A percentile compares a stretch with the other conserved stretches of the same genome.
These are phyloP conservation scores for Vitis hybrid DNA, from an alignment of 177 flowering plant genomes.

Conservation along the genomic window DNA sequence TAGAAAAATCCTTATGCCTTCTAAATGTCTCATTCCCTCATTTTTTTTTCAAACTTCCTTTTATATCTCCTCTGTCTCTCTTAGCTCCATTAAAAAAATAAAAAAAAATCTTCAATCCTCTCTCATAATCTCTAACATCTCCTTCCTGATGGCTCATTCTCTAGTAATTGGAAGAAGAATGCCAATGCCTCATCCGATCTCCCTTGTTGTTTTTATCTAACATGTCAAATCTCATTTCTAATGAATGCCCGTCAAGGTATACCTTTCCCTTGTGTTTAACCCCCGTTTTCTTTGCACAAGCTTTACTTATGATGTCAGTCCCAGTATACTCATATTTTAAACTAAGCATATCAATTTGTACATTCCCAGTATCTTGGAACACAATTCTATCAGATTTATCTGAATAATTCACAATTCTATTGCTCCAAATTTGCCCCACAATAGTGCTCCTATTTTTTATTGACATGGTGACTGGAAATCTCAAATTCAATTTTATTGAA, in stretches of 20 bases:
- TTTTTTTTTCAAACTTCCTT: too few species aligned
- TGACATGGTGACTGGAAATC: constrained; percentile 44
- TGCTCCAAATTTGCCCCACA: constrained; percentile 69
- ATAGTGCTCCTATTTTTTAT: constrained; percentile 36
- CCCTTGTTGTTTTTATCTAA: constrained; percentile 30
- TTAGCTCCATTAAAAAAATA: too few species aligned
- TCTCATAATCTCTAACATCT: too few species aligned
- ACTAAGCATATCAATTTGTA: constrained; percentile 15
- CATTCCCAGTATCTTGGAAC: constrained; percentile 19
- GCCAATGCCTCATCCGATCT: too few species aligned
- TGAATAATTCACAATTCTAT: constrained; percentile 26
- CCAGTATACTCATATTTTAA: constrained; percentile 54
- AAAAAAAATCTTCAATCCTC: too few species aligned
- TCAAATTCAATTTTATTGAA: constrained; percentile 52
- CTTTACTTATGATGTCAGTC: constrained; percentile 30
- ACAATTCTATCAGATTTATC: constrained; percentile 48
- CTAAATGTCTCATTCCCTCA: too few species aligned
- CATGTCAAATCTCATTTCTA: constrained; percentile 58
- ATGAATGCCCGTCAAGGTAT: constrained; percentile 49
- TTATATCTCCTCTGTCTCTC: too few species aligned
- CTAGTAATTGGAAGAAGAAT: too few species aligned
- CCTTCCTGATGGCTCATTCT: too few species aligned
- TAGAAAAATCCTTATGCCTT: too few species aligned
- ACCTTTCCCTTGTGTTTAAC: constrained; percentile 26
- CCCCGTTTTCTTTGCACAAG: constrained; percentile 35